phyloP scores from a whole-genome alignment of 257 asterid species.

The Solanum infundibuliforme region DNA sequence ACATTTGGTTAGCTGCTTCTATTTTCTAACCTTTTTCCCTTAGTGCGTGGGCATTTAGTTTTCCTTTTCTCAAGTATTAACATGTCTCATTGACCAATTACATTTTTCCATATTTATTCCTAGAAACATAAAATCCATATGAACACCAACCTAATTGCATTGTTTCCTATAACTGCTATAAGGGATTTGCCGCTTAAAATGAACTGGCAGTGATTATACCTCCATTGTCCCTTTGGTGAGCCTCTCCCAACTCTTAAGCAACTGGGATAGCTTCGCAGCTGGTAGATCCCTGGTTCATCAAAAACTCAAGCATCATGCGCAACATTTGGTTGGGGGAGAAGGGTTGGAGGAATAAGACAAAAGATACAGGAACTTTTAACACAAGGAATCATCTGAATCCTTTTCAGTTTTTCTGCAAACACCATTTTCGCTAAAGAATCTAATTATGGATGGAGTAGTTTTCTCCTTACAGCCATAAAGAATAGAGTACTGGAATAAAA shows the following conservation, averaged over 20 bases:
- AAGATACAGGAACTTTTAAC: background rate
- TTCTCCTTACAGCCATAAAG: background rate
- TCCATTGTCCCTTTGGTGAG: slow-evolving; percentile 42
- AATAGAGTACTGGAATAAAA: background rate
- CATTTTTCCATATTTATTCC: background rate
- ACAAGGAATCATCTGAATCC: background rate
- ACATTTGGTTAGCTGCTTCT: background rate
- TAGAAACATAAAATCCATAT: background rate
- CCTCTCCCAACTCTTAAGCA: slow-evolving; percentile 68
- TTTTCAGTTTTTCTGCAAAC: background rate
- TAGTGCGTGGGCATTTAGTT: background rate
- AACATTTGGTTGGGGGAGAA: background rate
- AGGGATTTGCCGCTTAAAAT: background rate
- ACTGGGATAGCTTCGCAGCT: slow-evolving; percentile 35
- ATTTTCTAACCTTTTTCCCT: background rate
- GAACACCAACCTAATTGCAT: background rate
- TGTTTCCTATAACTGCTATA: background rate
- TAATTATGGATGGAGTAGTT: background rate
- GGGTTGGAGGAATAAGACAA: background rate
- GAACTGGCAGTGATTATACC: slow-evolving; percentile 25
- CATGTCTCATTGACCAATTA: background rate
- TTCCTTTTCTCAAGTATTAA: background rate
- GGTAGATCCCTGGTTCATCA: slow-evolving; percentile 51
- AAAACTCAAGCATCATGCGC: background rate
- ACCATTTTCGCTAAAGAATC: background rate